Percentiles rank a stretch among this genome's conserved stretches.
phyloP scores from a whole-genome alignment of 2,329 filamentous ascomycete species.

The Arthrocladium fulminans region DNA sequence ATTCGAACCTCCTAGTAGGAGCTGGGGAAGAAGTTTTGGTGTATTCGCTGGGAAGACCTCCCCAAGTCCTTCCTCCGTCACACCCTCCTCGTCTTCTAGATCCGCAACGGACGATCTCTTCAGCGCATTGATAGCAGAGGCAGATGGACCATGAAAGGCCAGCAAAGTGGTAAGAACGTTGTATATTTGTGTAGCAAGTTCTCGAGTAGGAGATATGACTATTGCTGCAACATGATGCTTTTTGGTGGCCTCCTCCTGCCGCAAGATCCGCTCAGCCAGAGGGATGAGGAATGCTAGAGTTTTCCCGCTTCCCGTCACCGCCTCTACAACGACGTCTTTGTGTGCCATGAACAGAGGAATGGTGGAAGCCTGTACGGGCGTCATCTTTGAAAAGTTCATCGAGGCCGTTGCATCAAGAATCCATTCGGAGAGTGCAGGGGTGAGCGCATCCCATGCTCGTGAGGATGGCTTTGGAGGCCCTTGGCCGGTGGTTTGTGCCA shows the following conservation, averaged over 20 bases:
- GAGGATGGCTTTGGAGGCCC: conserved; percentile 41
- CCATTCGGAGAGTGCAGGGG: conserved; percentile 68
- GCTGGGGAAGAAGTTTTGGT: conserved; percentile 65
- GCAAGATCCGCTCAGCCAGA: conserved; percentile 70
- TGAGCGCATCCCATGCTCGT: conserved; percentile 60
- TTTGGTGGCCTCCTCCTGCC: conserved; percentile 72
- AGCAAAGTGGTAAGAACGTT: conserved; percentile 68
- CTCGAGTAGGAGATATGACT: conserved; percentile 83
- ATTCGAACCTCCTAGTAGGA: conserved; percentile 76
- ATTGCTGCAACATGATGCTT: conserved; percentile 86
- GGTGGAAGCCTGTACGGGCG: conserved; percentile 87
- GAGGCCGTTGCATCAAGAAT: conserved; percentile 71
- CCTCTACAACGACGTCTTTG: conserved; percentile 89
- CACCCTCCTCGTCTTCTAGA: conserved; percentile 29
- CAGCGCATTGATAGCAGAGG: conserved; percentile 37
- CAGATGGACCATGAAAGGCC: conserved; percentile 72
- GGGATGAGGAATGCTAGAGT: conserved; percentile 80
- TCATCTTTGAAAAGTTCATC: conserved; percentile 82
- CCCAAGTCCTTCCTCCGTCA: conserved; percentile 7
- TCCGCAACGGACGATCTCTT: conserved; percentile 27
- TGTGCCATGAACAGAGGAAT: conserved; percentile 82
- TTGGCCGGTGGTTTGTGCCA: conserved; percentile 31
- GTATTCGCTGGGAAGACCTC: conserved; percentile 27
- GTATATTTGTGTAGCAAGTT: conserved; percentile 85
- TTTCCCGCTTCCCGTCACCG: conserved; percentile 85